Conservation (phyloP, 73 alveolate species). For the Breviolum minutum region DNA sequence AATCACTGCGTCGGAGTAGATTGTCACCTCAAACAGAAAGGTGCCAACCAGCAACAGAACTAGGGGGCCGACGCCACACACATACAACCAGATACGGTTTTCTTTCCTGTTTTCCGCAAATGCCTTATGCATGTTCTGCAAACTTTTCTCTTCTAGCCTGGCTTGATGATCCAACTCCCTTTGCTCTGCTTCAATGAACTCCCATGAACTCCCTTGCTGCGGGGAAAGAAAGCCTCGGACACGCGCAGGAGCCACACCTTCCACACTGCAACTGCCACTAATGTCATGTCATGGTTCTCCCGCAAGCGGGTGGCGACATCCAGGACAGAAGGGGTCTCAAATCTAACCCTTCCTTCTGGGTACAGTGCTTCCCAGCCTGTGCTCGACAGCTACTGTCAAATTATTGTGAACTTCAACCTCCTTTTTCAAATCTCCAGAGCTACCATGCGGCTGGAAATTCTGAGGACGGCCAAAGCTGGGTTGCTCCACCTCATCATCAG, state of each 20-base stretch:
- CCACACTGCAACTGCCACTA: background rate
- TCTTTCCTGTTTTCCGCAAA: background rate
- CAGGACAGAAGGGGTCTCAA: background rate
- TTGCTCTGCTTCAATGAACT: no score
- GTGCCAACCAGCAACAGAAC: no score
- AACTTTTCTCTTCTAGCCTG: background rate
- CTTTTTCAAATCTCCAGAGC: no score
- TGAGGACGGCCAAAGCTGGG: no score
- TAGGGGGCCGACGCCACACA: no score
- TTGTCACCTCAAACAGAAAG: no score
- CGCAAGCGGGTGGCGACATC: constrained; percentile 5
- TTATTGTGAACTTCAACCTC: no score
- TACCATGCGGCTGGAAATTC: no score
- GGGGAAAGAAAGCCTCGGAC: background rate
- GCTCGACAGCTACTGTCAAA: background rate
- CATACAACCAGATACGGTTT: no score
- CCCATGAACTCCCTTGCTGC: background rate
- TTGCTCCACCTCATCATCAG: no score
- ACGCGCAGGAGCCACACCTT: background rate
- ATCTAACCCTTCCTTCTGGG: background rate
- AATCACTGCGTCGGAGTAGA: no score
- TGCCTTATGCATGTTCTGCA: background rate
- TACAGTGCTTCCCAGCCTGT: background rate
- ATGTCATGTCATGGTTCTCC: background rate
- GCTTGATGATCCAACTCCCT: no score